These are phyloP conservation scores for Pythium sp. DNA, from an alignment of 352 stramenopile species.

Conservation along the genomic window DNA sequence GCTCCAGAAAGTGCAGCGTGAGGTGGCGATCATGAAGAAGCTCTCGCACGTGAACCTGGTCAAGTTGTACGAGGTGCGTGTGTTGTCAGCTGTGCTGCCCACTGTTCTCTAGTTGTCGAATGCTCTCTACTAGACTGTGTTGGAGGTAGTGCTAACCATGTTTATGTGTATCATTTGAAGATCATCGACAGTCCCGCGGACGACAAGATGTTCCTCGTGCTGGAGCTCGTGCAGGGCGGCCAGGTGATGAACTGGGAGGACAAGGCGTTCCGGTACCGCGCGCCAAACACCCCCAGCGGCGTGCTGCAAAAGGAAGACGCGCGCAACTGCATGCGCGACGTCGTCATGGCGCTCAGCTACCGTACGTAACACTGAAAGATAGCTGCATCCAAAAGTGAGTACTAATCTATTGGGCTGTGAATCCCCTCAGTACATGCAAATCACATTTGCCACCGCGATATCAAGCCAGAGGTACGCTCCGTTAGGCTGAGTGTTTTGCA, in stretches of 20 bases:
- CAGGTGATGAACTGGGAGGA: constrained; percentile 87
- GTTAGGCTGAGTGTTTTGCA: background rate
- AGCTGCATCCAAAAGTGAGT: too few species aligned
- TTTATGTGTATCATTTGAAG: too few species aligned
- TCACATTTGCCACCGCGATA: constrained; percentile 84
- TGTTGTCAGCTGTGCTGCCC: too few species aligned
- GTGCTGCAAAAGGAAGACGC: constrained; percentile 38
- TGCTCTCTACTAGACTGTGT: background rate
- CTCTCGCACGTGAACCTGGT: constrained; percentile 66
- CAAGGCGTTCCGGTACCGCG: constrained; percentile 58
- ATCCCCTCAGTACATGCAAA: constrained; percentile 58
- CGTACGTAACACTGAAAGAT: constrained; percentile 22
- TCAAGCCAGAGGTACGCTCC: constrained; percentile 52
- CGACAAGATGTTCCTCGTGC: constrained; percentile 78
- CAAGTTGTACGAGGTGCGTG: constrained; percentile 50
- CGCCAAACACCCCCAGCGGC: constrained; percentile 21
- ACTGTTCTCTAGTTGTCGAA: background rate
- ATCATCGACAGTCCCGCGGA: constrained; percentile 79
- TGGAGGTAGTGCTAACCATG: background rate
- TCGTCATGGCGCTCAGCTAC: constrained; percentile 79
- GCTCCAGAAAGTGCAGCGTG: constrained; percentile 78
- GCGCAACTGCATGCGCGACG: constrained; percentile 62
- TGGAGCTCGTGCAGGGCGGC: constrained; percentile 78
- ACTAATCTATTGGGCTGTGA: background rate
- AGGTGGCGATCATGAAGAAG: constrained; percentile 87